Evolutionary conservation across 768 basidiomycete genomes (phyloP), one percentile per base, ranked within the genome.

Genomic region (Galerina marginata): DNA sequence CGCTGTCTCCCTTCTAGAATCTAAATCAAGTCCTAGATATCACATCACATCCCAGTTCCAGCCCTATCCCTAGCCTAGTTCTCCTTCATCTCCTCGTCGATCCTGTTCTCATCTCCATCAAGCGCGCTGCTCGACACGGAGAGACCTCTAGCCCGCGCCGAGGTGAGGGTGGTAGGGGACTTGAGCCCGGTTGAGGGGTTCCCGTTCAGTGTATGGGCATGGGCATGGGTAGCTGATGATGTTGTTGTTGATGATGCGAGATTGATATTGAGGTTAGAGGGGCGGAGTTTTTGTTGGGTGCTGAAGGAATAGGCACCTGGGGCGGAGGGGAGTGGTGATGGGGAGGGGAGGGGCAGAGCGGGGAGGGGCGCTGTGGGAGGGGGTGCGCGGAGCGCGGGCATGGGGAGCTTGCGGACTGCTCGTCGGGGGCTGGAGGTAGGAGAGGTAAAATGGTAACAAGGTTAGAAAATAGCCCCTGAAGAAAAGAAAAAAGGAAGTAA

Each of bases 21-120:
- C 29, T 33, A 7, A 33, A 33, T 33, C 29, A 7, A 1, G 1
- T 33, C 29, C 29, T 3, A 0, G 9, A 14, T 23, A 6, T 42
- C 14, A 38, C 20, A 40, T 26, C 51, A 33, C 36, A 38, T 51
- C 37, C 6, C n/a, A 40, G 37, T 15, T 38, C 23, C 29, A 33
- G 12, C 23, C 51, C 38, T 36, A 9, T 37, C 39, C 26, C 39
- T 6, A 16, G 14, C n/a, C 39, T 42, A 53, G 63, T 77, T 75
- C 60, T 79, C 78, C 52, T 76, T 81, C 74, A 79, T 76, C 47
- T 76, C 77, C 58, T 80, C 79, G 54, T 79, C 77, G 33, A 79
- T 79, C 47, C 62, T 56, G n/a, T 68, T 49, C 38, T 70, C 67
- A 9, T 57, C 65, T 6, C 68, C 72, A 39, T 65, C 69, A 33